Conservation (phyloP, 2,329 filamentous ascomycete genomes). For the Dryadomyces quercus-mongolicae region DNA sequence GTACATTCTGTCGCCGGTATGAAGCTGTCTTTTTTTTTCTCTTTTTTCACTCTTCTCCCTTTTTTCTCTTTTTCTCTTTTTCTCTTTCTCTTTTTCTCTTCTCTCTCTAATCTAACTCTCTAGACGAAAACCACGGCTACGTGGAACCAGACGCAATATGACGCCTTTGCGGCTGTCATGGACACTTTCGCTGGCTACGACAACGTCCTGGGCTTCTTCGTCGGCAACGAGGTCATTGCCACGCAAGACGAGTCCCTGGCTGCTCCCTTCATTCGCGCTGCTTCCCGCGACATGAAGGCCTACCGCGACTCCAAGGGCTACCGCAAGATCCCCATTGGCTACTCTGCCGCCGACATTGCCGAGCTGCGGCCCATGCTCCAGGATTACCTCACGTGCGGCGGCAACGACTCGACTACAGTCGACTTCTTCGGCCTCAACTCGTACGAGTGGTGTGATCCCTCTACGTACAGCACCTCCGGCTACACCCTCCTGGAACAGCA, state of each 20-base stretch:
- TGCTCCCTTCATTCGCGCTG: conserved; percentile 75
- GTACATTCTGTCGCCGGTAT: conserved; percentile 48
- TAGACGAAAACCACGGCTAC: conserved; percentile 46
- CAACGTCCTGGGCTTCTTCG: conserved; percentile 73
- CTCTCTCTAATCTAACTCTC: neutral
- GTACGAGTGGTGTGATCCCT: conserved; percentile 65
- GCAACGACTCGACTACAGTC: conserved; percentile 53
- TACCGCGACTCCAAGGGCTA: conserved; percentile 67
- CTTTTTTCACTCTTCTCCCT: conserved; percentile 5
- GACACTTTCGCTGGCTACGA: conserved; percentile 67
- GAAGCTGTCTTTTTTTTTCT: conserved; percentile 14
- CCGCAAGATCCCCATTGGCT: conserved; percentile 72
- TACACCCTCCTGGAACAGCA: conserved; percentile 58
- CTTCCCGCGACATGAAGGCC: conserved; percentile 68
- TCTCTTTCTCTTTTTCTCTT: conserved; percentile 6
- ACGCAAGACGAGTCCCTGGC: conserved; percentile 44
- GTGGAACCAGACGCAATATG: conserved; percentile 64
- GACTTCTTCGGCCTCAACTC: conserved; percentile 83
- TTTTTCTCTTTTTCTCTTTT: neutral
- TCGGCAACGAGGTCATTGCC: conserved; percentile 81
- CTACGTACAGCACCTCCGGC: conserved; percentile 48
- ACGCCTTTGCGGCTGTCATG: conserved; percentile 58
- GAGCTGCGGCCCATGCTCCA: conserved; percentile 50
- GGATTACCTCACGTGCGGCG: conserved; percentile 67
- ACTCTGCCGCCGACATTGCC: conserved; percentile 76